Evolutionary conservation across 805 yeast genomes (phyloP).

Genomic region (Metschnikowia hibisci): DNA sequence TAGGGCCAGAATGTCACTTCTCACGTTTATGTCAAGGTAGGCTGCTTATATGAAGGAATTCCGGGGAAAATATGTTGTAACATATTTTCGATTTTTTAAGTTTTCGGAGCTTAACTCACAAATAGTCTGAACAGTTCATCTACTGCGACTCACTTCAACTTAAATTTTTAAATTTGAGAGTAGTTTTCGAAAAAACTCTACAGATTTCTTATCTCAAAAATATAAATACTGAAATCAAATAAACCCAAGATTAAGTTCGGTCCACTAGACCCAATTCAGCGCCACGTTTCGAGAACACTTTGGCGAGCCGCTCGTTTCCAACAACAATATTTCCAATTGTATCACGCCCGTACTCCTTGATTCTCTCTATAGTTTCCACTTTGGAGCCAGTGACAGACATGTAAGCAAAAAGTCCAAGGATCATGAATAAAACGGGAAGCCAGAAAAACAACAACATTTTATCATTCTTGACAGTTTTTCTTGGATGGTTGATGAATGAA

Average conservation of each 20-base stretch:
- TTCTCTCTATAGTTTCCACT: constrained; percentile 32
- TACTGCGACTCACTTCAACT: too few species aligned
- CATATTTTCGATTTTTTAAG: too few species aligned
- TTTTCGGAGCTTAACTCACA: too few species aligned
- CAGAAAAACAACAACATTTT: constrained; percentile 85
- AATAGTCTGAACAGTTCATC: too few species aligned
- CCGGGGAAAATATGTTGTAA: too few species aligned
- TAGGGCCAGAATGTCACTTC: background rate
- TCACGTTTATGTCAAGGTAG: too few species aligned
- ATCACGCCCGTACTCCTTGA: constrained; percentile 33
- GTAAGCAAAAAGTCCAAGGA: constrained; percentile 48
- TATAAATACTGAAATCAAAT: too few species aligned
- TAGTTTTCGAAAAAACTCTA: too few species aligned
- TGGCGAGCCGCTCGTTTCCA: constrained; percentile 39
- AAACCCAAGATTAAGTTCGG: too few species aligned
- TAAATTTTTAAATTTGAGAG: too few species aligned
- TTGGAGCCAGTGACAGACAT: constrained; percentile 38
- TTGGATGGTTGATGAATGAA: constrained; percentile 39
- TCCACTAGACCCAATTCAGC: background rate
- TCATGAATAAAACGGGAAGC: constrained; percentile 69
- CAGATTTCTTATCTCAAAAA: too few species aligned
- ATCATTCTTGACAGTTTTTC: constrained; percentile 61
- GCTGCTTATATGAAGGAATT: too few species aligned
- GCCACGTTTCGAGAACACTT: constrained; percentile 28
- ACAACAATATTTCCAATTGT: constrained; percentile 41